Evolutionary conservation across 805 yeast genomes (phyloP).

Genomic region (Candida broadrunensis): DNA sequence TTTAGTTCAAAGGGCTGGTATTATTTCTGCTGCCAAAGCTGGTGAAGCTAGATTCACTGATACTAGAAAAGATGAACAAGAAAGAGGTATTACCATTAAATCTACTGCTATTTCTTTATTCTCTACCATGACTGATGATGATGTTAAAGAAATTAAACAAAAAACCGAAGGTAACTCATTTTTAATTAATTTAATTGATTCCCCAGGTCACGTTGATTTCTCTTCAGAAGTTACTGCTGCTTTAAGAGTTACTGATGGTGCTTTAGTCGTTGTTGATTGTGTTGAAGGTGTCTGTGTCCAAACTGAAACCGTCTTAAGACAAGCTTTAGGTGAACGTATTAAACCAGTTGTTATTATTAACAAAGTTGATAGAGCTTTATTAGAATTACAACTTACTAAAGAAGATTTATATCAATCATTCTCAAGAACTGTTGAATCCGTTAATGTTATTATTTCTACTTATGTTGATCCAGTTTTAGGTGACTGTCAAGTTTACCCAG

Average conservation of each 20-base stretch:
- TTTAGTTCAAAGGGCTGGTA: slow-evolving; percentile 98
- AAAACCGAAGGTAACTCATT: slow-evolving; percentile 89
- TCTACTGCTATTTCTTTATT: slow-evolving; percentile 97
- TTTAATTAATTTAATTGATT: slow-evolving; percentile 97
- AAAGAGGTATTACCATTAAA: slow-evolving; percentile 99
- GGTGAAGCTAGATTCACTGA: slow-evolving; percentile 99
- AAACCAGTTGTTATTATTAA: slow-evolving; percentile 98
- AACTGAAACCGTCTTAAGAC: slow-evolving; percentile 99
- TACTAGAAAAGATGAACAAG: slow-evolving; percentile 99
- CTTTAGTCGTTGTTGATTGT: slow-evolving; percentile 98
- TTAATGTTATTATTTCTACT: slow-evolving; percentile 96
- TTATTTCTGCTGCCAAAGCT: slow-evolving; percentile 98
- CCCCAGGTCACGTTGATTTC: slow-evolving; percentile 99
- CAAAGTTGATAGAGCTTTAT: slow-evolving; percentile 99
- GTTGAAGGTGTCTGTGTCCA: slow-evolving; percentile 99
- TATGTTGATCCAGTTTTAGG: slow-evolving; percentile 88
- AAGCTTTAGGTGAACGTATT: slow-evolving; percentile 98
- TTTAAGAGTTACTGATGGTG: slow-evolving; percentile 99
- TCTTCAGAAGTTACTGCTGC: slow-evolving; percentile 99
- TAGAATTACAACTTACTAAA: slow-evolving; percentile 97
- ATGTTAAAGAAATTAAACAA: slow-evolving; percentile 86
- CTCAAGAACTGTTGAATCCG: slow-evolving; percentile 98
- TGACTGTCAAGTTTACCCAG: slow-evolving; percentile 98
- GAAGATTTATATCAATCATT: slow-evolving; percentile 98
- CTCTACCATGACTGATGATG: slow-evolving; percentile 84